Base-by-base conservation (phyloP, 2,329 filamentous ascomycete genomes). In the Exophiala oligosperma region DNA sequence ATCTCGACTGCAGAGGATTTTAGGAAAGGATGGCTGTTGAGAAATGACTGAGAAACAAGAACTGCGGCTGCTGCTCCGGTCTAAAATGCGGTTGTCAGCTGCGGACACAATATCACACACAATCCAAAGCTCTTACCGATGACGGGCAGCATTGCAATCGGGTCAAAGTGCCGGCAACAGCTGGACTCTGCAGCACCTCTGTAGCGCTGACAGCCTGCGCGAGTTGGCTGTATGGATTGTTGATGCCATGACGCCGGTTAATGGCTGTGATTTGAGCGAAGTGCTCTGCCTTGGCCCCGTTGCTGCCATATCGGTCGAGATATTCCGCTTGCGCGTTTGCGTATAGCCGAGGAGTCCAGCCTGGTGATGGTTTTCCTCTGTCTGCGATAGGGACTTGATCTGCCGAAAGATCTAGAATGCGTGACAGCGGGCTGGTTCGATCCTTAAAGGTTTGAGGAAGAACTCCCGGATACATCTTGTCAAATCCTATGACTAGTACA, bases 191-290 rank as follows among this genome's bases (percentile, higher is more conserved):
- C 26, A 28, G 26, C 26, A 28, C 26, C 26, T 28, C 26, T 4
- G 26, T 7, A 28, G 26, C 26, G 26, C 26, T 28, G 26, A 28
- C 26, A 28, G 26, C 26, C 26, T 28, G 26, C 26, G 26, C 38
- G 81, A 97, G 97, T 75, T 97, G 93, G n/a, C 90, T 92, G 81
- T 97, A 97, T 5, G 93, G 93, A 80, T 97, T 97, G 64, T 87
- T 84, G 72, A 87, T 87, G n/a, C 87, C 92, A 81, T 97, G 93
- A 62, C 86, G 86, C 76, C 97, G 93, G 80, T 96, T 97, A 72
- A 97, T 77, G 67, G 92, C 86, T 7, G 85, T 92, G 70, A 97
- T 97, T 78, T 97, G 92, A 35, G 90, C 93, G 7, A 28, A 28
- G 26, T 28, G 74, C 97, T 96, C 79, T 97, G 92, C 67, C 89